A percentile compares a stretch with the other conserved stretches of the same genome.
These are phyloP conservation scores for Aegilops sharonensis DNA, from an alignment of 176 grass and related monocot species.

Conservation along the genomic window DNA sequence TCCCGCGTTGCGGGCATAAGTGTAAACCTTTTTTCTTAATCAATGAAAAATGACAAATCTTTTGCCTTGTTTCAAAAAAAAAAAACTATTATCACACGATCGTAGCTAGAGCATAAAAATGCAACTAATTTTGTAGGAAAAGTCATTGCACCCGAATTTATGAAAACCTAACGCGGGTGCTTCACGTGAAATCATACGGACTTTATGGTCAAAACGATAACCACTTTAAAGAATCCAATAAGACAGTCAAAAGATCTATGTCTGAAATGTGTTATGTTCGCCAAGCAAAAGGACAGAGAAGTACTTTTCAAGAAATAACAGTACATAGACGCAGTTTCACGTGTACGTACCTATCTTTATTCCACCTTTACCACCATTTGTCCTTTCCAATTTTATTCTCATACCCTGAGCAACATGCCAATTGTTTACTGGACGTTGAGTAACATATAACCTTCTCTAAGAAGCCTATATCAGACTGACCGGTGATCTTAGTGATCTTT, in stretches of 20 bases:
- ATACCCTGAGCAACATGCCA: neutral
- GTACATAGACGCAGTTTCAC: neutral
- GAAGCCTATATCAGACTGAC: neutral
- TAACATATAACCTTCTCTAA: neutral
- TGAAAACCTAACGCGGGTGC: neutral
- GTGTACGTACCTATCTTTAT: neutral
- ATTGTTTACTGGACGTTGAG: neutral
- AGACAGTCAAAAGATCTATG: neutral
- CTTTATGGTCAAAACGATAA: conserved; percentile 25
- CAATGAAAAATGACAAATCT: too few species aligned
- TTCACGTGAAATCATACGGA: conserved; percentile 20
- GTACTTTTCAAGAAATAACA: neutral
- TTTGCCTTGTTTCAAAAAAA: too few species aligned
- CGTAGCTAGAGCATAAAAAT: too few species aligned
- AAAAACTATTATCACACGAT: too few species aligned
- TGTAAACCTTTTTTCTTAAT: too few species aligned
- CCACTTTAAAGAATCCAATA: conserved; percentile 6
- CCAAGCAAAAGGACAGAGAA: neutral
- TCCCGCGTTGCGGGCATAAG: too few species aligned
- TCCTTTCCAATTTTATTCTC: neutral
- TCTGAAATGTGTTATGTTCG: neutral
- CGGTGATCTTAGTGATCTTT: neutral
- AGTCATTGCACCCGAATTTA: too few species aligned
- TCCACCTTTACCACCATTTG: neutral
- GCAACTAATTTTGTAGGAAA: neutral